Evolutionary conservation across 2,329 filamentous ascomycete genomes (phyloP), one percentile per base, ranked within the genome.

Genomic region (Xylaria sp.): DNA sequence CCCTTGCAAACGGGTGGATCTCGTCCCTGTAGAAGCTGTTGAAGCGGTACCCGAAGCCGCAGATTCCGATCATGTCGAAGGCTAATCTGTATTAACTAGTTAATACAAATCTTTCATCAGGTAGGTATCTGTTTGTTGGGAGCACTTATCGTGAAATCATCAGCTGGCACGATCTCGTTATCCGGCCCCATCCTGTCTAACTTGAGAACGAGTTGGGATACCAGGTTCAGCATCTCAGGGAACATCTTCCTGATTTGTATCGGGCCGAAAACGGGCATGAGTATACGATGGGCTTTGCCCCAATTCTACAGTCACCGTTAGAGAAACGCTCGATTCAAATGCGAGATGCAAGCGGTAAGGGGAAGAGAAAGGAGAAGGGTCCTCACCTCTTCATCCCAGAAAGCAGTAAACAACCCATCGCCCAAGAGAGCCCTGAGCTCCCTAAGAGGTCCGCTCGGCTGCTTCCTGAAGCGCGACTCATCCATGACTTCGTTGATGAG

Each of bases 121-220:
- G 10, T 4, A 13, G 5, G 3, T 53, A 1, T 37, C 23, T 10
- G 1, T 2, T 32, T 2, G 0, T 47, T 32, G 10, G 18, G 32
- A 8, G 25, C 4, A 68, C 68, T 62, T 70, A 70, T 66, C 4
- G 69, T 69, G 63, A 69, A 69, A 47, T 71, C 69, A 53, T 69
- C 63, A 9, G 66, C 60, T 6, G 60, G 53, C 6, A 23, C 47
- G 5, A 71, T 69, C 27, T 69, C 66, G 57, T 69, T 58, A 5
- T 64, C 63, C 3, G 69, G 60, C 4, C 69, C 69, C 53, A 66
- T 60, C 47, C 69, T 55, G 32, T 69, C 66, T 32, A 63, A 5
- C 35, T 64, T 65, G 44, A 71, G 63, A 25, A 71, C 60, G 27
- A 71, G 47, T 44, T 71, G 69, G 5, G 66, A 69, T 27, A 64